These are phyloP conservation scores for Fraxinus baroniana DNA, from an alignment of 305 asterid species.

Conservation along the genomic window DNA sequence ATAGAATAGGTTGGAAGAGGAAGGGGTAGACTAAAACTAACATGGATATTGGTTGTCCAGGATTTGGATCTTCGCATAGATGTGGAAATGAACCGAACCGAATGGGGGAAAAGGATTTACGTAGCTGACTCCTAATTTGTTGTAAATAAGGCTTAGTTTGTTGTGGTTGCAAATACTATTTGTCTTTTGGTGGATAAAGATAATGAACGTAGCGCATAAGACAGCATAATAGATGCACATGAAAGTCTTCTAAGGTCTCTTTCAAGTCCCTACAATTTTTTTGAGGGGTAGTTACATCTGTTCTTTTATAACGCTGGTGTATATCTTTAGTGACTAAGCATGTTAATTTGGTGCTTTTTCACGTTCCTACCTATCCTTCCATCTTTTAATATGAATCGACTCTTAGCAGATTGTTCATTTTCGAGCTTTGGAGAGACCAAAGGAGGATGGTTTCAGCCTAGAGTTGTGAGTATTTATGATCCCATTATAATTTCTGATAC, in stretches of 20 bases:
- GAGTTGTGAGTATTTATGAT: slow-evolving; percentile 37
- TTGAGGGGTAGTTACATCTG: not conserved
- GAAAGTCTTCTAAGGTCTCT: slow-evolving; percentile 11
- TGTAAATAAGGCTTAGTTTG: not conserved
- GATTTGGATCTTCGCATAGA: not conserved
- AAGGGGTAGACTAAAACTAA: not conserved
- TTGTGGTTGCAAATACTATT: not conserved
- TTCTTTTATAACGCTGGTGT: not conserved
- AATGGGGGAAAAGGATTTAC: not conserved
- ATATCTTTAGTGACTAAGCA: slow-evolving; percentile 4
- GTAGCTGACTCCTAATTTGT: not conserved
- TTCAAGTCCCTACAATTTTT: not conserved
- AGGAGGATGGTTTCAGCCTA: slow-evolving; percentile 44
- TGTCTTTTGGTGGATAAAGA: not conserved
- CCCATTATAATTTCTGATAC: not conserved
- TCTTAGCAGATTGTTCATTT: slow-evolving; percentile 42
- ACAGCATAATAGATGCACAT: not conserved
- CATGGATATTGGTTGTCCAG: not conserved
- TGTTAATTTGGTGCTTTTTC: not conserved
- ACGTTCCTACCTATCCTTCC: not conserved
- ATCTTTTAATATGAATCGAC: not conserved
- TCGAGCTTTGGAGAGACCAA: slow-evolving; percentile 46
- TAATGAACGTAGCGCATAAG: slow-evolving; percentile 3
- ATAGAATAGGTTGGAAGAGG: not conserved
- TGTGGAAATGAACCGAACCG: not conserved